These are phyloP conservation scores for Lasiodiplodia sp. DNA, from an alignment of 2,329 filamentous ascomycete genomes.

Conservation along the genomic window DNA sequence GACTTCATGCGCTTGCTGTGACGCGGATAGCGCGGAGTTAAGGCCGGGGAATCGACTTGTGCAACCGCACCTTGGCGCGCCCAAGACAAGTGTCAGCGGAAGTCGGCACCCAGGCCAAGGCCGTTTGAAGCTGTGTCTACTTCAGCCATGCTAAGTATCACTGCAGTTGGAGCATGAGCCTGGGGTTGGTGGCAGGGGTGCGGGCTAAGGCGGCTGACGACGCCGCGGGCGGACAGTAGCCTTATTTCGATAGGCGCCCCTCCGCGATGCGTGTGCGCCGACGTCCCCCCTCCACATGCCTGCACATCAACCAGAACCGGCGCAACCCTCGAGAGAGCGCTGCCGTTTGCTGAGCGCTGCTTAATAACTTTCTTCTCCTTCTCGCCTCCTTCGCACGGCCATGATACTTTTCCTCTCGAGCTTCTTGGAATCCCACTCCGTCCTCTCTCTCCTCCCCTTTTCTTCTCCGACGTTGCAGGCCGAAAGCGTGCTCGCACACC, in stretches of 20 bases:
- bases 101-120: constrained; percentile 2
- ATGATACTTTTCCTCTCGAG: background rate
- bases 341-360: background rate
- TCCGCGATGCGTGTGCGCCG: constrained; percentile 14
- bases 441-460: background rate
- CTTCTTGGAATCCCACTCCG: background rate
- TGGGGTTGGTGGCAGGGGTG: background rate
- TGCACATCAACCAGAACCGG: background rate
- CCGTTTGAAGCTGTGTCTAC: background rate
- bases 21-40: too few relatives aligned
- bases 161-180: background rate
- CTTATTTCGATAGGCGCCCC: constrained; percentile 26
- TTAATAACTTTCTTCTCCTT: background rate
- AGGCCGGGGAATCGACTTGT: too few relatives aligned
- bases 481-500: background rate
- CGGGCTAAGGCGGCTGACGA: constrained; percentile 12
- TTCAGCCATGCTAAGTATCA: background rate
- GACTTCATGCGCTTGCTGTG: background rate
- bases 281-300: constrained; percentile 15
- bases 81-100: background rate
- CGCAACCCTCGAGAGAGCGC: background rate
- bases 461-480: background rate
- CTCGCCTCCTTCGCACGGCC: background rate
- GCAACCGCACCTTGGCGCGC: too few relatives aligned
- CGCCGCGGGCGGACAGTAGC: constrained; percentile 10